Percentiles rank a stretch among this genome's conserved stretches.
phyloP scores from a whole-genome alignment of 2,329 filamentous ascomycete genomes.

The Ophiosphaerella herpotricha region DNA sequence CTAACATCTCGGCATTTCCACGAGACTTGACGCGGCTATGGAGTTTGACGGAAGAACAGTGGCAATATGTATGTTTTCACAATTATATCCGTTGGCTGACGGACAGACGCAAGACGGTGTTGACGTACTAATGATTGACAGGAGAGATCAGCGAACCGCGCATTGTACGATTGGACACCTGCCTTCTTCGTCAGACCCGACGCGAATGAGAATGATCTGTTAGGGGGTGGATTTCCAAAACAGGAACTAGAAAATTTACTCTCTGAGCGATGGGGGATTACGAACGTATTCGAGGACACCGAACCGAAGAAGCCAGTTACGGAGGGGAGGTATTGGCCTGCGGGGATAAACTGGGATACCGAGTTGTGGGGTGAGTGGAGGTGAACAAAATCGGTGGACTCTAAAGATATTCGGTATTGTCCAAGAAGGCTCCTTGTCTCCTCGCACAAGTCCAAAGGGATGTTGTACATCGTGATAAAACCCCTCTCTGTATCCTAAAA shows the following conservation, averaged over 20 bases:
- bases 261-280: conserved; percentile 17
- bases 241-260: conserved; percentile 1
- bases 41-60: conserved; percentile 20
- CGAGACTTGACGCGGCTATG: conserved; percentile 18
- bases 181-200: conserved; percentile 2
- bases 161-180: neutral
- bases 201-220: too few species aligned
- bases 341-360: neutral
- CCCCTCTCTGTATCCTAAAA: neutral
- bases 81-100: too few species aligned
- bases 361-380: too few species aligned
- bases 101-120: neutral
- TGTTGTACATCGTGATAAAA: too few species aligned
- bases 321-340: conserved; percentile 16
- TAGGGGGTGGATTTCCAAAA: neutral
- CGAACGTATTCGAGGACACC: neutral
- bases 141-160: conserved; percentile 3
- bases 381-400: too few species aligned
- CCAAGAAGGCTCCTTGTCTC: too few species aligned
- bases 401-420: too few species aligned
- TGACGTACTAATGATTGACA: neutral
- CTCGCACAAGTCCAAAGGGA: too few species aligned
- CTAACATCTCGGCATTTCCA: conserved; percentile 17
- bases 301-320: conserved; percentile 1
- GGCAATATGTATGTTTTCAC: conserved; percentile 19